Evolutionary conservation across 2,329 filamentous ascomycete genomes (phyloP), one percentile per base, ranked within the genome.

Genomic region (Cyphellophora attinorum): DNA sequence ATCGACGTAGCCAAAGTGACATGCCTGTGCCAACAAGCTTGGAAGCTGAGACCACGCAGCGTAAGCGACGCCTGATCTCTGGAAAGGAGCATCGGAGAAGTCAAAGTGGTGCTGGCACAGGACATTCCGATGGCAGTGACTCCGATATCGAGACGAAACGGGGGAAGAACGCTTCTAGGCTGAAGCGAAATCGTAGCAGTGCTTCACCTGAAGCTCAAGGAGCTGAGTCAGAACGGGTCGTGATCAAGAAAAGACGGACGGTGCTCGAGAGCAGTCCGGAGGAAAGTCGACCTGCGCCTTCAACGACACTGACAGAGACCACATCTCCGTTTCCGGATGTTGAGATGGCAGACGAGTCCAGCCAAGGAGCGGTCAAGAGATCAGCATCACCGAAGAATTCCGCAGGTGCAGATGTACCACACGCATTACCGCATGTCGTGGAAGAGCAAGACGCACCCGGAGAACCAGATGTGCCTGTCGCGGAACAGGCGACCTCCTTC

Each of bases 221-320:
- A 10, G 41, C 41, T 19, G 36, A 27, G 17, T 37, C 36, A n/a
- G 12, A 11, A 37, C 29, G n/a, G 37, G 35, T 27, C 35, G 37
- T 11, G 56, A 58, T 57, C 11, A 62, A 60, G 47, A 65, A 65
- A 49, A 60, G 60, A 39, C 51, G 60, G 32, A 60, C 59, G 5
- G 52, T 64, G 23, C 51, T 57, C 2, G 62, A 64, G 27, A 62
- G 60, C 29, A 59, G 32, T 45, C 42, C 55, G 51, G 50, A 54
- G 52, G 44, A 41, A n/a, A 29, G 38, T 37, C 30, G 50, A 45
- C 30, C 45, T 31, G 39, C 44, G 31, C 36, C 23, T 30, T 32
- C 33, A 14, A 37, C 38, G 19, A 35, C 19, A 36, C 29, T 45
- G 27, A 32, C 35, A 19, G 37, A 40, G 23, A n/a, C n/a, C n/a